These are phyloP conservation scores for Cyclanthera cordifolia DNA, from an alignment of 306 rosid species.

Conservation along the genomic window DNA sequence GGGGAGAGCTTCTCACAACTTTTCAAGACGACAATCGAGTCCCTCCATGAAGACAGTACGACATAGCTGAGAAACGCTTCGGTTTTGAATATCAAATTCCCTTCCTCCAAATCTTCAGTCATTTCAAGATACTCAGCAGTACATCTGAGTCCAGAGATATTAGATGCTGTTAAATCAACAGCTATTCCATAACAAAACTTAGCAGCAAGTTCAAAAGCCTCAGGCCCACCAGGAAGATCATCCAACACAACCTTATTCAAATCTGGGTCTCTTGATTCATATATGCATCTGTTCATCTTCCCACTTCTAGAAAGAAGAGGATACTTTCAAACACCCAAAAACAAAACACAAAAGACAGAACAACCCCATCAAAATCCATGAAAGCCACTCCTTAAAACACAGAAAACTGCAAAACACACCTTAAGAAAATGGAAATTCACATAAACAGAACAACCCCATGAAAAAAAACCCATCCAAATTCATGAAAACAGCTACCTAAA, in stretches of 20 bases:
- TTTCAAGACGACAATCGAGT: constrained; percentile 81
- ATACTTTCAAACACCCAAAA: constrained; percentile 36
- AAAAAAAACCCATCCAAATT: not conserved
- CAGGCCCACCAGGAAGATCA: constrained; percentile 86
- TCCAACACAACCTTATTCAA: constrained; percentile 56
- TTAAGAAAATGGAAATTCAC: constrained; percentile 68
- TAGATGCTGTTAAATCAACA: constrained; percentile 88
- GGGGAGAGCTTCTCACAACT: constrained; percentile 93
- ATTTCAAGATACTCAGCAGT: constrained; percentile 89
- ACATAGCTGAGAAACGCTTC: constrained; percentile 97
- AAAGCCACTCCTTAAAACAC: not conserved
- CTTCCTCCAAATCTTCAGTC: constrained; percentile 97
- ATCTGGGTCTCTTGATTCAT: constrained; percentile 53
- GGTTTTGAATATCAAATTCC: constrained; percentile 89
- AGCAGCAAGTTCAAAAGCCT: constrained; percentile 78
- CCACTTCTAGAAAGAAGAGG: constrained; percentile 90
- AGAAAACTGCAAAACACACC: constrained; percentile 28
- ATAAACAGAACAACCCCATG: not conserved
- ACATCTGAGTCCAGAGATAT: constrained; percentile 90
- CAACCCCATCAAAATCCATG: not conserved
- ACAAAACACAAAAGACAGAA: constrained; percentile 14
- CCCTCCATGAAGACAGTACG: constrained; percentile 91
- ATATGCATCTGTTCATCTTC: constrained; percentile 68
- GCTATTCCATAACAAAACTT: constrained; percentile 89
- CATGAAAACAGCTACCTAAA: not conserved